Conservation (phyloP, 495 filamentous ascomycete species). For the Ramalina intermedia region DNA sequence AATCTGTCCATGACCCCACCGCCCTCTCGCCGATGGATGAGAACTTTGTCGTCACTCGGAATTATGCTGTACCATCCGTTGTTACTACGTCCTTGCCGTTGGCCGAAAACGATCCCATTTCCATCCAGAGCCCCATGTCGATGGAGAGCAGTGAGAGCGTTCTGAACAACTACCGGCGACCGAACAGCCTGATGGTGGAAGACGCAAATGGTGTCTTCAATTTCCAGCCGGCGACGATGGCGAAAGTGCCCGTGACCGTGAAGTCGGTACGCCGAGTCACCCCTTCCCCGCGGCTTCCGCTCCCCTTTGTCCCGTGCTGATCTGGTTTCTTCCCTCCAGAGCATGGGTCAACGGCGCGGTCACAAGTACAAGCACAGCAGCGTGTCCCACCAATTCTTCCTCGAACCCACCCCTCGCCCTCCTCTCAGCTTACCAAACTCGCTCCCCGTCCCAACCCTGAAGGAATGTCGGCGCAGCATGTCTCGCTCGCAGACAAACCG, state of each 20-base stretch:
- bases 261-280: slow-evolving; percentile 52
- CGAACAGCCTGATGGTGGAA: slow-evolving; percentile 24
- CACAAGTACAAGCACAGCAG: slow-evolving; percentile 98
- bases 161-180: slow-evolving; percentile 13
- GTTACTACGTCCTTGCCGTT: slow-evolving; percentile 16
- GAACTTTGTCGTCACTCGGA: slow-evolving; percentile 29
- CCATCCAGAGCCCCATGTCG: slow-evolving; percentile 30
- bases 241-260: slow-evolving; percentile 50
- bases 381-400: slow-evolving; percentile 92
- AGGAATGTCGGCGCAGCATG: slow-evolving; percentile 74
- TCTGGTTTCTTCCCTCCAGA: slow-evolving; percentile 26
- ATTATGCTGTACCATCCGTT: slow-evolving; percentile 16
- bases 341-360: slow-evolving; percentile 79
- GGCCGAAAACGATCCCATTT: slow-evolving; percentile 23
- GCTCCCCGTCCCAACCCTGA: slow-evolving; percentile 80
- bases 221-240: slow-evolving; percentile 73
- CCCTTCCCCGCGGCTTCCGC: not conserved
- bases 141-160: slow-evolving; percentile 22
- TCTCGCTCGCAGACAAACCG: slow-evolving; percentile 71
- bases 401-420: slow-evolving; percentile 77
- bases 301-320: slow-evolving; percentile 1
- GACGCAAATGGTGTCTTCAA: slow-evolving; percentile 60
- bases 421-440: slow-evolving; percentile 86
- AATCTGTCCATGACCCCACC: slow-evolving; percentile 40
- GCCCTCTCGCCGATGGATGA: slow-evolving; percentile 49